Evolutionary conservation across 2,329 filamentous ascomycete genomes (phyloP).

Genomic region (Trichoderma sp.): DNA sequence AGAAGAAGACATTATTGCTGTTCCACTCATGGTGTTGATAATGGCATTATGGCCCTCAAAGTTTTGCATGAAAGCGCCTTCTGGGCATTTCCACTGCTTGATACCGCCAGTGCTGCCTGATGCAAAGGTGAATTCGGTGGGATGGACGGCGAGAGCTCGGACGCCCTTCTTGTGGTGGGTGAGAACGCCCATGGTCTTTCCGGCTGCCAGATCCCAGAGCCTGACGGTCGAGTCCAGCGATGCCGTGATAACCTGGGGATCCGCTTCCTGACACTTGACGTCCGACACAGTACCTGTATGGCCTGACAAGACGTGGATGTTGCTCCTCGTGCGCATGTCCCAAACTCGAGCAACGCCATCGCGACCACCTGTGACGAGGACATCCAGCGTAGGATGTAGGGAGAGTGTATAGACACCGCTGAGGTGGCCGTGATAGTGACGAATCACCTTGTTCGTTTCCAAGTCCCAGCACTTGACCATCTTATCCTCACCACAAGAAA

Average conservation of each 20-base stretch:
- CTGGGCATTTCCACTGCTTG: slow-evolving; percentile 99
- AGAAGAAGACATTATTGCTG: slow-evolving; percentile 92
- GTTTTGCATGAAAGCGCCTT: slow-evolving; percentile 98
- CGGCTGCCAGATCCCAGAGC: slow-evolving; percentile 93
- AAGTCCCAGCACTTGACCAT: slow-evolving; percentile 99
- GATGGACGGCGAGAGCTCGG: slow-evolving; percentile 78
- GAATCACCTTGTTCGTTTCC: slow-evolving; percentile 99
- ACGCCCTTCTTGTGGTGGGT: slow-evolving; percentile 99
- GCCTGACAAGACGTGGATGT: slow-evolving; percentile 89
- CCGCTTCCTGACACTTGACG: slow-evolving; percentile 90
- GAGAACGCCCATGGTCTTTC: slow-evolving; percentile 92
- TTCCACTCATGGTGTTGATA: slow-evolving; percentile 92
- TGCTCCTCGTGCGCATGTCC: slow-evolving; percentile 97
- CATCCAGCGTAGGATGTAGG: slow-evolving; percentile 92
- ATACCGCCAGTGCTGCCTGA: slow-evolving; percentile 89
- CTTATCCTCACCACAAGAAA: slow-evolving; percentile 98
- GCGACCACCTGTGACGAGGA: slow-evolving; percentile 90
- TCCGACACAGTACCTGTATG: slow-evolving; percentile 90
- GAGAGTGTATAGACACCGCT: slow-evolving; percentile 93
- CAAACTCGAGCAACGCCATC: slow-evolving; percentile 95
- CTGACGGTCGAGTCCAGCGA: slow-evolving; percentile 90
- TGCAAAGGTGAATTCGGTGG: slow-evolving; percentile 94
- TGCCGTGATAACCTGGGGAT: slow-evolving; percentile 92
- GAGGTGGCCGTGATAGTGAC: slow-evolving; percentile 95
- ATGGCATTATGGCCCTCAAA: slow-evolving; percentile 96